Evolutionary conservation across 768 basidiomycete species (phyloP).

Genomic region (Boletus sp.): DNA sequence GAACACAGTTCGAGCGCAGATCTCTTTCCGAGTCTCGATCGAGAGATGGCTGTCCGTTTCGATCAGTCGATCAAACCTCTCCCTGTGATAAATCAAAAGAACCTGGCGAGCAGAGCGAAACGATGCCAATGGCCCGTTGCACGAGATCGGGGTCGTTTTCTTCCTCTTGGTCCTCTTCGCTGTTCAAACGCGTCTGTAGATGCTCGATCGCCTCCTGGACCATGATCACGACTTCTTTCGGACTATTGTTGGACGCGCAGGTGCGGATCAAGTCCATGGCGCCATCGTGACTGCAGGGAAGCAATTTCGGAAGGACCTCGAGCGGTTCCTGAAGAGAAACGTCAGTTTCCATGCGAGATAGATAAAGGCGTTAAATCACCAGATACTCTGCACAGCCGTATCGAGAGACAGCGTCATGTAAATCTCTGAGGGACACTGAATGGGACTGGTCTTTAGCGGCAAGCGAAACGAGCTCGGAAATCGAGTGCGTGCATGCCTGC

Average conservation of each 20-base stretch:
- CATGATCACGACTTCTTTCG: slow-evolving; percentile 44
- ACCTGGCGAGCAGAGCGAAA: slow-evolving; percentile 26
- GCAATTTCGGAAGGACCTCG: slow-evolving; percentile 35
- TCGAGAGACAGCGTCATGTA: slow-evolving; percentile 15
- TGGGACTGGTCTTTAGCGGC: slow-evolving; percentile 8
- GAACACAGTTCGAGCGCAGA: slow-evolving; percentile 21
- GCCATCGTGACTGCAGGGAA: slow-evolving; percentile 31
- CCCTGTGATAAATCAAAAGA: background rate
- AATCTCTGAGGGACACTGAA: slow-evolving; percentile 13
- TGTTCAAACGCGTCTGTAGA: slow-evolving; percentile 19
- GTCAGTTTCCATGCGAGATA: background rate
- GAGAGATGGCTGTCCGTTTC: slow-evolving; percentile 23
- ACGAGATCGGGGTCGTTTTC: slow-evolving; percentile 11
- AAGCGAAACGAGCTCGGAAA: slow-evolving; percentile 21
- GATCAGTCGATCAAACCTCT: background rate
- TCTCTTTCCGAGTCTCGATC: slow-evolving; percentile 24
- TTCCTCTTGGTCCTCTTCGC: slow-evolving; percentile 16
- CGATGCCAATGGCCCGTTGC: slow-evolving; percentile 17
- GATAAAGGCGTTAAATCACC: slow-evolving; percentile 2
- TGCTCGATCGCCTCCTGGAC: slow-evolving; percentile 39
- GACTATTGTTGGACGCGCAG: slow-evolving; percentile 32
- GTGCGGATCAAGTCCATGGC: slow-evolving; percentile 33
- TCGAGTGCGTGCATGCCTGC: slow-evolving; percentile 18
- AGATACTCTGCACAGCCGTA: slow-evolving; percentile 18
- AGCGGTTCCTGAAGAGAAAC: slow-evolving; percentile 37